Evolutionary conservation across 2,329 filamentous ascomycete species (phyloP).

Genomic region (Epichloe sylvatica): DNA sequence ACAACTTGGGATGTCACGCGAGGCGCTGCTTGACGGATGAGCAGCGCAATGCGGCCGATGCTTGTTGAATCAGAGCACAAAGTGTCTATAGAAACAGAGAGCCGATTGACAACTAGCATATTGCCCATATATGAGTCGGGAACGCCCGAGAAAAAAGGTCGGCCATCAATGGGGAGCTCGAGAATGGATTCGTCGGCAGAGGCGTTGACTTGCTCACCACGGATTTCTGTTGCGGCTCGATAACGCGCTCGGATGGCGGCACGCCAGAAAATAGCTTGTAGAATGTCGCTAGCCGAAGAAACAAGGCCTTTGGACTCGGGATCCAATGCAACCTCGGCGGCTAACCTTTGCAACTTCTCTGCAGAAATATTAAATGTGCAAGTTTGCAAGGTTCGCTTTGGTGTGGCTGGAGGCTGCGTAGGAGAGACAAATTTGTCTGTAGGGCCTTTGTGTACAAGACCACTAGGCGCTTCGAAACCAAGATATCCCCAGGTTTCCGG

Average conservation of each 20-base stretch:
- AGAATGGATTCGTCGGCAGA: constrained; percentile 18
- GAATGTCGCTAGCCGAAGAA: constrained; percentile 22
- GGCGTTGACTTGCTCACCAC: constrained; percentile 6
- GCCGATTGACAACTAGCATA: constrained; percentile 15
- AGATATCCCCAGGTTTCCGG: constrained; percentile 15
- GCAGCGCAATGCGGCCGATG: constrained; percentile 12
- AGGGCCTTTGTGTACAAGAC: background rate
- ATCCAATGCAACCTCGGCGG: constrained; percentile 16
- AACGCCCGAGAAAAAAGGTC: constrained; percentile 17
- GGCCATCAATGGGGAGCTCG: constrained; percentile 20
- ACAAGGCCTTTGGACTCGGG: constrained; percentile 12
- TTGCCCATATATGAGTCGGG: constrained; percentile 18
- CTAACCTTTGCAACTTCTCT: constrained; percentile 17
- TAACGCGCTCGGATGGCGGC: constrained; percentile 21
- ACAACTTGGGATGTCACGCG: constrained; percentile 14
- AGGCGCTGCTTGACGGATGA: constrained; percentile 13
- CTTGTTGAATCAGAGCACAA: constrained; percentile 17
- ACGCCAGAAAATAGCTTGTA: constrained; percentile 27
- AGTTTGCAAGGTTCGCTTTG: constrained; percentile 6
- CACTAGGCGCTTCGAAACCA: constrained; percentile 7
- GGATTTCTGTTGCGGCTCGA: constrained; percentile 15
- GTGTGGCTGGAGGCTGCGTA: constrained; percentile 4
- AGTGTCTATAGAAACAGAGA: constrained; percentile 11
- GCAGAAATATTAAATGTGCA: constrained; percentile 19
- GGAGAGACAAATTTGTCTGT: background rate